Evolutionary conservation across 1,284 basidiomycete genomes (phyloP).

Genomic region (Fomes fomentarius): DNA sequence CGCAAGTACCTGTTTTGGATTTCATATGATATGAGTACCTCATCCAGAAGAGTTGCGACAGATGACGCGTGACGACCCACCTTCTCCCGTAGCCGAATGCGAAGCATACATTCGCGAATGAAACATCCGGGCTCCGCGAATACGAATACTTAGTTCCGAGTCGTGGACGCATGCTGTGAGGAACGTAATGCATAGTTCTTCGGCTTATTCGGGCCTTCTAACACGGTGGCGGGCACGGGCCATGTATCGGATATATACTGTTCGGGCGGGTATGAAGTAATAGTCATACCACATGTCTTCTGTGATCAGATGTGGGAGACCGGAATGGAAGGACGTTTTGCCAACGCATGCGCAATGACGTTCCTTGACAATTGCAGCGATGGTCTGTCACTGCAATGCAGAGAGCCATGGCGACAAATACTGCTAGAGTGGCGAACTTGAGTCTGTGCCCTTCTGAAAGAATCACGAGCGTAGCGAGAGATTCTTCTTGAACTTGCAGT

Average conservation of each 20-base stretch:
- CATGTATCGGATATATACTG: constrained; percentile 23
- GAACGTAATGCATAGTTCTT: too few relatives aligned
- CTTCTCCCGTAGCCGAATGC: constrained; percentile 28
- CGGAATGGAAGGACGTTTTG: constrained; percentile 10
- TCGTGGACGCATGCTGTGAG: constrained; percentile 23
- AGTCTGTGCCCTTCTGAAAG: too few relatives aligned
- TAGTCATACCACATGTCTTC: constrained; percentile 12
- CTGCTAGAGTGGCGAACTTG: too few relatives aligned
- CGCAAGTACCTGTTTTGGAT: too few relatives aligned
- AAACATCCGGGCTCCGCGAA: too few relatives aligned
- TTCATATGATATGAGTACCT: too few relatives aligned
- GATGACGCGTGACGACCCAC: too few relatives aligned
- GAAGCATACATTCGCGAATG: constrained; percentile 12
- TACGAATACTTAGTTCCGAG: too few relatives aligned
- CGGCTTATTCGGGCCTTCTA: background rate
- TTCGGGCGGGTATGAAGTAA: constrained; percentile 26
- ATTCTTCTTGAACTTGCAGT: too few relatives aligned
- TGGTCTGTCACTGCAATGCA: constrained; percentile 8
- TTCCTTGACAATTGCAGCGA: constrained; percentile 18
- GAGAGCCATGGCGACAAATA: constrained; percentile 30
- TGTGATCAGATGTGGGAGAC: constrained; percentile 7
- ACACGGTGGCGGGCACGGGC: constrained; percentile 15
- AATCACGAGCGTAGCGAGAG: too few relatives aligned
- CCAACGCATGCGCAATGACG: constrained; percentile 17
- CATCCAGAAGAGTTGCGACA: background rate